These are phyloP conservation scores for Leccinum angustisporum DNA, from an alignment of 1,284 basidiomycete genomes.

Conservation along the genomic window DNA sequence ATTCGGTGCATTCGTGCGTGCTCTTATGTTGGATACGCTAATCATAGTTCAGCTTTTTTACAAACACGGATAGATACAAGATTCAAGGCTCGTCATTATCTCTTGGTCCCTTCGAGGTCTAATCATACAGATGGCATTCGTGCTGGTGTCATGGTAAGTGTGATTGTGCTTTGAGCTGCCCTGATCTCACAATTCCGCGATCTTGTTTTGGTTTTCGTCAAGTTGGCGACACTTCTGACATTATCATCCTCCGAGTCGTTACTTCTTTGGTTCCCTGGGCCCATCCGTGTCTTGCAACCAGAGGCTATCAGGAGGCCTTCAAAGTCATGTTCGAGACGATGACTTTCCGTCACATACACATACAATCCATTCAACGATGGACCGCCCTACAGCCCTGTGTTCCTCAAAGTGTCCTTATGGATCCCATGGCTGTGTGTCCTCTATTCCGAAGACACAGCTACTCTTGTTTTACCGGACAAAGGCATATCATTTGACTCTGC, in stretches of 20 bases:
- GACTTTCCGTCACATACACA: slow-evolving; percentile 49
- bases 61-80: slow-evolving; percentile 56
- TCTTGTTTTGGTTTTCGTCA: slow-evolving; percentile 99
- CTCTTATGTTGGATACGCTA: too few relatives aligned
- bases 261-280: slow-evolving; percentile 83
- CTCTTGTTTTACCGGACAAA: slow-evolving; percentile 70
- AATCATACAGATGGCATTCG: slow-evolving; percentile 93
- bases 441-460: slow-evolving; percentile 81
- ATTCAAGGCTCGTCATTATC: slow-evolving; percentile 86
- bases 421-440: slow-evolving; percentile 87
- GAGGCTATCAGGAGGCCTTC: slow-evolving; percentile 75
- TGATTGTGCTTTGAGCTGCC: background rate
- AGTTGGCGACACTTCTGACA: slow-evolving; percentile 50
- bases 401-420: slow-evolving; percentile 87
- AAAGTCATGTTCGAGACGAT: slow-evolving; percentile 95
- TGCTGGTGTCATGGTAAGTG: slow-evolving; percentile 79
- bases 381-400: slow-evolving; percentile 86
- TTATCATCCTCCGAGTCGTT: slow-evolving; percentile 56
- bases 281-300: slow-evolving; percentile 64
- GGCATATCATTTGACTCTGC: slow-evolving; percentile 54
- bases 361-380: slow-evolving; percentile 90
- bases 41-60: slow-evolving; percentile 7
- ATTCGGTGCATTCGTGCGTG: too few relatives aligned
- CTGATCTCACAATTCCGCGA: slow-evolving; percentile 33
- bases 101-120: slow-evolving; percentile 96